Evolutionary conservation across 768 basidiomycete species (phyloP).

Genomic region (Pleurotus djamor): DNA sequence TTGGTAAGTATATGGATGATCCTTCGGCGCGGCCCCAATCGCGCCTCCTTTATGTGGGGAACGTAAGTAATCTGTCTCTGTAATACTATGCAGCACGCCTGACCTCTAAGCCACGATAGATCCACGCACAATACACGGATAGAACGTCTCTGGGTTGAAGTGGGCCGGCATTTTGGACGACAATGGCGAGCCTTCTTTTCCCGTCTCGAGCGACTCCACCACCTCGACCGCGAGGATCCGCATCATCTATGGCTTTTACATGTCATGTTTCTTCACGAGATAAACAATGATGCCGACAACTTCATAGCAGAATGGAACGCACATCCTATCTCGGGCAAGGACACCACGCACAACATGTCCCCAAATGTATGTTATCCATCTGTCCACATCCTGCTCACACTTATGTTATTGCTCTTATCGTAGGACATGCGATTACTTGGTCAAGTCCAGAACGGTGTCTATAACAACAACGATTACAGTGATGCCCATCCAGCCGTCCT

Average conservation of each 20-base stretch:
- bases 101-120: slow-evolving; percentile 6
- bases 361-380: not conserved
- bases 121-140: slow-evolving; percentile 32
- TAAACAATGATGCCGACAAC: slow-evolving; percentile 22
- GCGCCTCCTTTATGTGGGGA: slow-evolving; percentile 33
- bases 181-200: slow-evolving; percentile 32
- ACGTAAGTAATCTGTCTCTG: not conserved
- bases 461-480: not conserved
- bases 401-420: no score
- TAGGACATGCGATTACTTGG: not conserved
- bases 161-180: slow-evolving; percentile 28
- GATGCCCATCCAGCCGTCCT: no score
- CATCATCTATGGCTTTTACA: slow-evolving; percentile 39
- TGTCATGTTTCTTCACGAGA: slow-evolving; percentile 21
- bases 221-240: slow-evolving; percentile 18
- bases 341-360: not conserved
- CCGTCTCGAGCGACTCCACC: slow-evolving; percentile 24
- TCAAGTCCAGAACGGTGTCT: not conserved
- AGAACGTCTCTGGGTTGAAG: slow-evolving; percentile 39
- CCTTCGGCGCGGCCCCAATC: slow-evolving; percentile 20
- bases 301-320: slow-evolving; percentile 29
- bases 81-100: no score
- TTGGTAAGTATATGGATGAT: slow-evolving; percentile 30
- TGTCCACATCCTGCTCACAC: not conserved
- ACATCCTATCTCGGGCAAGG: slow-evolving; percentile 20